Evolutionary conservation across 371 early-diverging fungal genomes (phyloP), one percentile per base, ranked within the genome.

Genomic region (Rhizomucor miehei): DNA sequence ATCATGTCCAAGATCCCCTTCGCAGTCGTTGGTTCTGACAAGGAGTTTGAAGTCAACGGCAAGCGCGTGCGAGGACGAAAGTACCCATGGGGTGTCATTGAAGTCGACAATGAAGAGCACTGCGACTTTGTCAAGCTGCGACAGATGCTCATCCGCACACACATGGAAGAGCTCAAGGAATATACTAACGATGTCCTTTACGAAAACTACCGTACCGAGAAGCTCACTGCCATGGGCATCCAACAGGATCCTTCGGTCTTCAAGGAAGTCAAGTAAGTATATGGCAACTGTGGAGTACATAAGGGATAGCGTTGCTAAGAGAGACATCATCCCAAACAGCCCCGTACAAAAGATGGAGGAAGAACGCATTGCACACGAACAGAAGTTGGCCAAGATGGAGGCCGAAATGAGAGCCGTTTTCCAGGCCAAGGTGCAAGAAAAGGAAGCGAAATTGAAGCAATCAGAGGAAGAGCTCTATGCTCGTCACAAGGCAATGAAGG

Each of bases 391-490:
- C 63, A 95, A 96, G 85, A 94, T 98, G 97, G 97, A 98, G 68
- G 86, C 90, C 44, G 97, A 98, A 70, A 97, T 98, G 97, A 90
- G 91, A 71, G 84, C 89, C 11, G 97, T 98, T 36, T 97, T 98
- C 90, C 92, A 94, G 70, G 94, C 93, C 61, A 98, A 98, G 85
- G 97, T 98, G 11, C 91, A 93, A 57, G 98, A 98, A 73, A 97
- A 97, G 82, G 97, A 97, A 69, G 79, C 89, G 51, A 97, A 97
- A 80, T 78, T 98, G 65, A 95, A 94, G 79, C 94, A 94, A 65
- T 88, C 89, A 23, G 98, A 98, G 67, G 96, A 97, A 66, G 98
- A 98, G 82, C 81, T 97, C 25, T 93, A 94, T 63, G 91, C 94
- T 35, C 91, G 94, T 56, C 97, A 98, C 79, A 89, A 91, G 66